These are phyloP conservation scores for Isabelozyma rhagii DNA, from an alignment of 805 yeast genomes.

Conservation along the genomic window DNA sequence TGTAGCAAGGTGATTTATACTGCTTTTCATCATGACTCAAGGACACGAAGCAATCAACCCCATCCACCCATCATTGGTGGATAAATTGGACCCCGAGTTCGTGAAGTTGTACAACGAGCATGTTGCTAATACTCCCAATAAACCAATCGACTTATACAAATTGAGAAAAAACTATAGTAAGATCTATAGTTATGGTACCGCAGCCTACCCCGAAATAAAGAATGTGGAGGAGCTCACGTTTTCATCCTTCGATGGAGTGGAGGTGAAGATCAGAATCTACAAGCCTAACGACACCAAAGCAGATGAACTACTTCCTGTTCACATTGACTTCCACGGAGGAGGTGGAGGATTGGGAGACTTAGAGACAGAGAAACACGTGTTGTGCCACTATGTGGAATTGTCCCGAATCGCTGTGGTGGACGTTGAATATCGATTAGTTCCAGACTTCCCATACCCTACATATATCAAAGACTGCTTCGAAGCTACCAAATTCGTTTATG, in stretches of 20 bases:
- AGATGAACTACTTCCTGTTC: constrained; percentile 21
- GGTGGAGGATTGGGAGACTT: constrained; percentile 31
- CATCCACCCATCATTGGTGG: constrained; percentile 21
- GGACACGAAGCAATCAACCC: constrained; percentile 17
- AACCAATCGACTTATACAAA: constrained; percentile 22
- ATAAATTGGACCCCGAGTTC: constrained; percentile 33
- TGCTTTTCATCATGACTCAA: constrained; percentile 3
- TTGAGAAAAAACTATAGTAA: constrained; percentile 31
- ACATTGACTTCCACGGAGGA: constrained; percentile 30
- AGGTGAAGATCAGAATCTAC: constrained; percentile 21
- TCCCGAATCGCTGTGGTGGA: constrained; percentile 24
- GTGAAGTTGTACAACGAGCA: constrained; percentile 27
- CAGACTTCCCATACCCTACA: constrained; percentile 24
- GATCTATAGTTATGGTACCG: constrained; percentile 32
- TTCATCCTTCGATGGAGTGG: constrained; percentile 18
- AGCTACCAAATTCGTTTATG: constrained; percentile 20
- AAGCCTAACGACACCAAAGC: constrained; percentile 19
- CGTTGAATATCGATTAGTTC: constrained; percentile 27
- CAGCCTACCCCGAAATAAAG: constrained; percentile 20
- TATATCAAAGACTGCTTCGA: constrained; percentile 23
- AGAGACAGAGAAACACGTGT: constrained; percentile 23
- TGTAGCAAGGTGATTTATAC: constrained; percentile 11
- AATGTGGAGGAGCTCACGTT: constrained; percentile 22
- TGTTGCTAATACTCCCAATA: constrained; percentile 22
- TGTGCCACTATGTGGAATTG: constrained; percentile 19